Percentiles rank a stretch among this genome's conserved stretches.
Conservation (phyloP, 1,284 basidiomycete genomes). For the Malassezia caprae region DNA sequence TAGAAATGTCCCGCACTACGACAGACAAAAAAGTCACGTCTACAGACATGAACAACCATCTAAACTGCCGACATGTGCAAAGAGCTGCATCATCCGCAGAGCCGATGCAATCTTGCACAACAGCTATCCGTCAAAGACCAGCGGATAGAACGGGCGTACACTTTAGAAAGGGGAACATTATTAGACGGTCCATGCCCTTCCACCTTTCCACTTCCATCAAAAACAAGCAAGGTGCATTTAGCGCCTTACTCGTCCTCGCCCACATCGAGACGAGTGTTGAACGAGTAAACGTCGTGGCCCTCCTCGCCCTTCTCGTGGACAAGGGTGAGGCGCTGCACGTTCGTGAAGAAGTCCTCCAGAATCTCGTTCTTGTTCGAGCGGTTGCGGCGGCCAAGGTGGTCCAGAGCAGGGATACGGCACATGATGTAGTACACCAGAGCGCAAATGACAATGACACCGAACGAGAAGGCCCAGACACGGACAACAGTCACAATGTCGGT, state of each 20-base stretch:
- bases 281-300: conserved; percentile 42
- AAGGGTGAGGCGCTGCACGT: conserved; percentile 53
- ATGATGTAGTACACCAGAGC: conserved; percentile 51
- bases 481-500: conserved; percentile 55
- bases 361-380: conserved; percentile 52
- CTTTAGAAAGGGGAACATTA: neutral
- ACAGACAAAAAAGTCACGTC: neutral
- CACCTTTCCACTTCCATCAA: neutral
- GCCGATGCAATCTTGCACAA: neutral
- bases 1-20: neutral
- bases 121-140: neutral
- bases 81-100: neutral
- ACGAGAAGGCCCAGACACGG: conserved; percentile 53
- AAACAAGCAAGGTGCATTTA: neutral
- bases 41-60: neutral
- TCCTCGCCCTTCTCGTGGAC: conserved; percentile 51
- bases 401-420: conserved; percentile 51
- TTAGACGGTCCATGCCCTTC: neutral
- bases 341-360: conserved; percentile 53
- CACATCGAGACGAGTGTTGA: conserved; percentile 45
- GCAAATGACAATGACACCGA: conserved; percentile 53
- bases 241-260: conserved; percentile 39
- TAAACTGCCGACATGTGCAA: neutral
- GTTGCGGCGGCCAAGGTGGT: conserved; percentile 51
- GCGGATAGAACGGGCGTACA: neutral